Base-by-base conservation (phyloP, 257 asterid genomes). In the Forsythia suspensa region DNA sequence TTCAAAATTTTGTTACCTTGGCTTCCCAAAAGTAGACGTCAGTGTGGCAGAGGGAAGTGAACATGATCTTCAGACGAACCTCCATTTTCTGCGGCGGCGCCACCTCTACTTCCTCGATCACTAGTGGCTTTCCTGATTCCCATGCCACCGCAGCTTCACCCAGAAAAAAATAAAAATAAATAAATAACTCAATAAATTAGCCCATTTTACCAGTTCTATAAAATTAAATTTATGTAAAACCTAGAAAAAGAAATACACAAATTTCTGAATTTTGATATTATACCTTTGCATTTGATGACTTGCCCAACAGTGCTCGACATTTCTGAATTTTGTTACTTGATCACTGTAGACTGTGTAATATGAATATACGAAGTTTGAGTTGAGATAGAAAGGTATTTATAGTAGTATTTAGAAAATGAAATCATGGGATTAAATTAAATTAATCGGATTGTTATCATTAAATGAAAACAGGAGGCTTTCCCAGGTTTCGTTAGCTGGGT, bases 1-100 rank as follows among this genome's bases (percentile, higher is more conserved):
- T 18, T 77, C 42, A 42, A 38, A 16, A 20, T 21, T 0, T 15
- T 24, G 15, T 48, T 76, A 92, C 98, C 97, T 91, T 88, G 66
- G 96, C 97, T 76, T 94, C 97, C 98, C 98, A 94, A 83, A 94
- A 94, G 82, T 86, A 85, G 59, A 94, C 87, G 80, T 94, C 98
- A 24, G 97, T 95, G 79, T 91, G 98, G 88, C 97, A 95, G 59
- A 92, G 96, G 76, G 98, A 92, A 61, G 95, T 90, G 83, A 79
- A 89, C 2, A 89, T 90, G 75, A 94, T 92, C 92, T 89, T 91
- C 76, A 94, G 11, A 11, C 97, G 97, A 76, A 92, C 98, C 83
- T 92, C 98, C 91, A 82, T 83, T 61, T 88, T 89, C 87, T 94
- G 98, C 39, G 98, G 98, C 10, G 98, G 97, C 21, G 96, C 95